phyloP scores from a whole-genome alignment of 768 basidiomycete species.

The Tephrocybe sp. region DNA sequence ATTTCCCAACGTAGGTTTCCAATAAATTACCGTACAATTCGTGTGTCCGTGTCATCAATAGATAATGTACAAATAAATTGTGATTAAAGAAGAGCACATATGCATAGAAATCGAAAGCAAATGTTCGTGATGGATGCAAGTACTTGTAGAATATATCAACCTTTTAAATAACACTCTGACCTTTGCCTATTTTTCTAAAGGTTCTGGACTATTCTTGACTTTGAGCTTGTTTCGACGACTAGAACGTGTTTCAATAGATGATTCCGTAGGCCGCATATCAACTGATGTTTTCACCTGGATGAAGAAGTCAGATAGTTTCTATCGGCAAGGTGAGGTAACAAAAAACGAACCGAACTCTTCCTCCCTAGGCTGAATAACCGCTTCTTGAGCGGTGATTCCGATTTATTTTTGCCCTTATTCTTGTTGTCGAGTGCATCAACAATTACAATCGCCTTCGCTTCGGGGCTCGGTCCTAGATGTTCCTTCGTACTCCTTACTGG shows the following conservation, averaged over 20 bases:
- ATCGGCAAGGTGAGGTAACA: neutral
- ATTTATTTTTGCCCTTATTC: constrained; percentile 29
- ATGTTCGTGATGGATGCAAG: too few relatives aligned
- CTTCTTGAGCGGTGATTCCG: constrained; percentile 16
- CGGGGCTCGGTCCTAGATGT: constrained; percentile 18
- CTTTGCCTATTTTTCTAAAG: too few relatives aligned
- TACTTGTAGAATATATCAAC: too few relatives aligned
- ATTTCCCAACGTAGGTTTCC: too few relatives aligned
- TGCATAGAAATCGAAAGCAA: too few relatives aligned
- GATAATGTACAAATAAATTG: too few relatives aligned
- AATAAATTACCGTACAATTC: too few relatives aligned
- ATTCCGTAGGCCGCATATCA: neutral
- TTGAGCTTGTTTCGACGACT: neutral
- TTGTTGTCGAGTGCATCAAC: constrained; percentile 56
- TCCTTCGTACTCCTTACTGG: neutral
- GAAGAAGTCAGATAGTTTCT: neutral
- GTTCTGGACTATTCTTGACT: too few relatives aligned
- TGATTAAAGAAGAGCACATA: too few relatives aligned
- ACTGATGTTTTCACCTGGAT: constrained; percentile 11
- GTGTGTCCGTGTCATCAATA: too few relatives aligned
- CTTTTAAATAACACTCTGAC: too few relatives aligned
- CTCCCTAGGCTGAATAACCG: constrained; percentile 37
- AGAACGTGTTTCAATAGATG: neutral
- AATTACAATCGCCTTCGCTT: constrained; percentile 63
- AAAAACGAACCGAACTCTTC: constrained; percentile 35